phyloP scores from a whole-genome alignment of 108 stramenopile genomes.

The Bacterosira constricta region DNA sequence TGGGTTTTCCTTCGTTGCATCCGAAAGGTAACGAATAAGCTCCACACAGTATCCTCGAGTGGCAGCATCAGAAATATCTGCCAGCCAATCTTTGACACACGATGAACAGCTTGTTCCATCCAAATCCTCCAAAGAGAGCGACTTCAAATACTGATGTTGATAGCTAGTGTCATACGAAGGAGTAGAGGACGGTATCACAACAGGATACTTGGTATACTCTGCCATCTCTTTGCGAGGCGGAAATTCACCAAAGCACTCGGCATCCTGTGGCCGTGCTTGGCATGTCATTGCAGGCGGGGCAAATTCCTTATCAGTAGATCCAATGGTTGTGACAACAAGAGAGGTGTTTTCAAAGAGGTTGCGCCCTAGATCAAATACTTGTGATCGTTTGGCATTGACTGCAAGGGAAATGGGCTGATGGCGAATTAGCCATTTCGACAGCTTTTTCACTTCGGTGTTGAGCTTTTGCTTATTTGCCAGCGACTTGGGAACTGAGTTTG shows the following conservation, averaged over 20 bases:
- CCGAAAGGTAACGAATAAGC: conserved; percentile 62
- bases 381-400: conserved; percentile 64
- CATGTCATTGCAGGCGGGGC: conserved; percentile 80
- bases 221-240: conserved; percentile 72
- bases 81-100: conserved; percentile 45
- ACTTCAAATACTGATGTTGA: conserved; percentile 50
- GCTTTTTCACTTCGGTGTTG: conserved; percentile 19
- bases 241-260: conserved; percentile 89
- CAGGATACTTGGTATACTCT: conserved; percentile 77
- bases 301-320: conserved; percentile 52
- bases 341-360: conserved; percentile 73
- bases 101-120: conserved; percentile 10
- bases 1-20: conserved; percentile 70
- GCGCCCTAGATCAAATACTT: conserved; percentile 58
- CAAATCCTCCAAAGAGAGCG: conserved; percentile 33
- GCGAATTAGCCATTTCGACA: conserved; percentile 52
- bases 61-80: conserved; percentile 43
- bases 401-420: conserved; percentile 74
- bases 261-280: conserved; percentile 90
- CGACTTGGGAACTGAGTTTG: conserved; percentile 27
- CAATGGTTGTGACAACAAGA: conserved; percentile 81
- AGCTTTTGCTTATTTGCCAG: conserved; percentile 16
- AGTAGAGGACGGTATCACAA: conserved; percentile 82
- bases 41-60: conserved; percentile 75
- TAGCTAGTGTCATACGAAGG: conserved; percentile 79